Evolutionary conservation across 768 basidiomycete species (phyloP).

Genomic region (Boletus vinaceobasis): DNA sequence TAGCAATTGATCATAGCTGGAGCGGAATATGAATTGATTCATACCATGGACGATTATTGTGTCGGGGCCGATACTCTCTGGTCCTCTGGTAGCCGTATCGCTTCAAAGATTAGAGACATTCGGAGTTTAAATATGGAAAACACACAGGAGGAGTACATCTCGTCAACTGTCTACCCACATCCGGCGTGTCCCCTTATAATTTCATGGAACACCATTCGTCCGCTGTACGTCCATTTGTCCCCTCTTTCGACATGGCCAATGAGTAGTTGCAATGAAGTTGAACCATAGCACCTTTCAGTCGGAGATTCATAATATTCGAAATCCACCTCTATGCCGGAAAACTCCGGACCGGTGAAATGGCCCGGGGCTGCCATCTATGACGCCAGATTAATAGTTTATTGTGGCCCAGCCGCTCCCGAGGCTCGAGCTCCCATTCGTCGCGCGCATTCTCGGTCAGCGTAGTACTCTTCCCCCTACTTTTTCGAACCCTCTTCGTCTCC

Average conservation of each 20-base stretch:
- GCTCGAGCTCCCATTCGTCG: too few relatives aligned
- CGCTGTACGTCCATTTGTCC: background rate
- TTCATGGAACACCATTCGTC: background rate
- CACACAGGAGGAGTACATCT: background rate
- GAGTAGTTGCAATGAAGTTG: background rate
- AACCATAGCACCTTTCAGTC: background rate
- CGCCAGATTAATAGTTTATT: too few relatives aligned
- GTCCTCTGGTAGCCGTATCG: too few relatives aligned
- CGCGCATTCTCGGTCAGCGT: too few relatives aligned
- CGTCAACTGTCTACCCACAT: background rate
- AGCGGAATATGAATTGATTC: background rate
- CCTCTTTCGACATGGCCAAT: background rate
- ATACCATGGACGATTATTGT: constrained; percentile 12
- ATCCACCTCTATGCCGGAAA: background rate
- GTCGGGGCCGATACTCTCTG: too few relatives aligned
- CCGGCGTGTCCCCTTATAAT: too few relatives aligned
- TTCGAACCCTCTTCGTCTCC: too few relatives aligned
- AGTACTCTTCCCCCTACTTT: too few relatives aligned
- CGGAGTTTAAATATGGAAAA: background rate
- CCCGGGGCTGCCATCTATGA: too few relatives aligned
- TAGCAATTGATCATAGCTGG: background rate
- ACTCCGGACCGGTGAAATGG: background rate
- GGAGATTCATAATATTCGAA: background rate
- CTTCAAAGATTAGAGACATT: background rate
- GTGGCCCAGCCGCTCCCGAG: too few relatives aligned